Conservation (phyloP, 352 stramenopile genomes). For the Halophytophthora polymorphica region DNA sequence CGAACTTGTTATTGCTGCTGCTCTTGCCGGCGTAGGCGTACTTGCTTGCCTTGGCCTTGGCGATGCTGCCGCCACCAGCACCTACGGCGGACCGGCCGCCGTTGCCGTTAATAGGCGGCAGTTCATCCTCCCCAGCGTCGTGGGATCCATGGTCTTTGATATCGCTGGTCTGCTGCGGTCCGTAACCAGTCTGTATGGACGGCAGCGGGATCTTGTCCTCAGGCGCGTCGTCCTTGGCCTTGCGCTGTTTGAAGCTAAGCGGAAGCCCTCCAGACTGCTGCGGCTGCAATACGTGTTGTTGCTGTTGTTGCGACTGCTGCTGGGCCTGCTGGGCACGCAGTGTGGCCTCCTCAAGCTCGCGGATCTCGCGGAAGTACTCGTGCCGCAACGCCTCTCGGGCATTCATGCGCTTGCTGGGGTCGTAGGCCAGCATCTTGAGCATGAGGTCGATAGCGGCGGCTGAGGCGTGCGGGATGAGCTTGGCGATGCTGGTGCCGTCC, state of each 20-base stretch:
- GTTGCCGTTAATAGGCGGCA: constrained; percentile 46
- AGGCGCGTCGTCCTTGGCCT: constrained; percentile 46
- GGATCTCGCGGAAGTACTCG: constrained; percentile 88
- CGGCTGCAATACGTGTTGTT: constrained; percentile 27
- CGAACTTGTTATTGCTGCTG: constrained; percentile 26
- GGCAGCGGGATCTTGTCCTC: constrained; percentile 51
- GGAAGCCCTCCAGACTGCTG: constrained; percentile 18
- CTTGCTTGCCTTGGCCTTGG: constrained; percentile 27
- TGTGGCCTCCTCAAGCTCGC: constrained; percentile 74
- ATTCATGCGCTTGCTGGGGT: constrained; percentile 87
- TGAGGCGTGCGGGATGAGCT: constrained; percentile 90
- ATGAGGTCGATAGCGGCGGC: constrained; percentile 86
- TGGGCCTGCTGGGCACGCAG: constrained; percentile 31
- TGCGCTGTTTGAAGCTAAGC: constrained; percentile 37
- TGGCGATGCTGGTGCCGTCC: constrained; percentile 73
- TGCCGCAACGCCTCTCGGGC: constrained; percentile 88
- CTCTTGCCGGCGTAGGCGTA: constrained; percentile 24
- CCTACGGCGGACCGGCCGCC: background rate
- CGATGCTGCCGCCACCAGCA: constrained; percentile 6
- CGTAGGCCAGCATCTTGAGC: constrained; percentile 87
- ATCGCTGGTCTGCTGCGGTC: constrained; percentile 14
- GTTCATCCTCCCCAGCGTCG: constrained; percentile 39
- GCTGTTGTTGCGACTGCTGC: constrained; percentile 17
- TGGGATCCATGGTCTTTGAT: constrained; percentile 22
- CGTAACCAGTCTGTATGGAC: constrained; percentile 49